A percentile compares a stretch with the other conserved stretches of the same genome.
Conservation (phyloP, 495 filamentous ascomycete genomes). For the Sporormia fimetaria region DNA sequence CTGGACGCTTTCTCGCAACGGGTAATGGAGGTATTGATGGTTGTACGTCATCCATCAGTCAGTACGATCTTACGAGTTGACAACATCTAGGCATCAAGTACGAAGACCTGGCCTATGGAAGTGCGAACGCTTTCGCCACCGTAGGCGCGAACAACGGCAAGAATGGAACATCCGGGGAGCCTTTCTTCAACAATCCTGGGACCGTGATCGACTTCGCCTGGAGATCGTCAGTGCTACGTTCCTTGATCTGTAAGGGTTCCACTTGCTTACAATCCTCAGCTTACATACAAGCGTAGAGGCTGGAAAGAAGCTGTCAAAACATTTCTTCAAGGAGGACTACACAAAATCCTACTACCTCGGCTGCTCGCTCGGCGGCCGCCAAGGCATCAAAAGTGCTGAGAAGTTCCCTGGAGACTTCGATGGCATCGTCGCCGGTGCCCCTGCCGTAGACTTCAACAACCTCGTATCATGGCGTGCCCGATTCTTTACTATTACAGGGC, state of each 20-base stretch:
- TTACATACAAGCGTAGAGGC: constrained; percentile 34
- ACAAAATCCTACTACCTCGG: constrained; percentile 44
- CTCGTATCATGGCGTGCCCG: constrained; percentile 42
- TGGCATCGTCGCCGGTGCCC: constrained; percentile 35
- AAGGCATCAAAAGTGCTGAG: constrained; percentile 41
- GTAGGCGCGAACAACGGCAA: constrained; percentile 49
- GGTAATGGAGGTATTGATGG: constrained; percentile 30
- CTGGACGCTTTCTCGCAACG: constrained; percentile 23
- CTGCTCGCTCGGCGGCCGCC: constrained; percentile 44
- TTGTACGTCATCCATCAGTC: constrained; percentile 6
- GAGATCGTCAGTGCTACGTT: constrained; percentile 20
- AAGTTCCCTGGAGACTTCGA: constrained; percentile 40
- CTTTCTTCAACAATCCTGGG: constrained; percentile 41
- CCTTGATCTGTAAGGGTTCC: not conserved
- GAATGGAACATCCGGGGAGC: constrained; percentile 40
- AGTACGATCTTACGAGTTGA: not conserved
- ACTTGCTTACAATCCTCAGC: too few relatives aligned
- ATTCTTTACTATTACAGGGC: constrained; percentile 43
- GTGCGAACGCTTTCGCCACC: constrained; percentile 42
- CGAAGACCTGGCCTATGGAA: constrained; percentile 23
- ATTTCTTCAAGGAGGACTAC: constrained; percentile 38
- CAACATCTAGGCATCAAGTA: constrained; percentile 19
- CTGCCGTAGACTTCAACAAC: constrained; percentile 36
- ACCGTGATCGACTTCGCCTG: constrained; percentile 41
- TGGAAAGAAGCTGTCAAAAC: constrained; percentile 38